Base-by-base conservation (phyloP, 257 asterid genomes). In the Penstemon eatonii region DNA sequence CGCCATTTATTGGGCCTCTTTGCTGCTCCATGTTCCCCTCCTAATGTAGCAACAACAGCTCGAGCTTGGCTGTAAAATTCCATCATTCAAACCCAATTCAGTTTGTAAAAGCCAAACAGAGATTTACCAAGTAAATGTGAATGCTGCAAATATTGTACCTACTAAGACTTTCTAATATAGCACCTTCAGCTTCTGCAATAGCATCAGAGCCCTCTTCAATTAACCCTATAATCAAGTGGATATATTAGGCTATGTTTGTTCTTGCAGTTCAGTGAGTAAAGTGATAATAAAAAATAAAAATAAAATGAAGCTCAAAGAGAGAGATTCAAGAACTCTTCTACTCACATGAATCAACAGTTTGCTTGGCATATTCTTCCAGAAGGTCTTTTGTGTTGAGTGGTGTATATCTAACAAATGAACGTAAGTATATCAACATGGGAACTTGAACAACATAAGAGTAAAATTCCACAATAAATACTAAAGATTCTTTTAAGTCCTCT, bases 301-400 rank as follows among this genome's bases (percentile, higher is more conserved):
- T 25, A 25, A 25, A 25, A 25, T 25, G 33, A 25, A 25, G 33
- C 33, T 2, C 64, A 59, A 25, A 69, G 65, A 60, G 61, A 63
- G 73, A 57, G 67, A 15, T 47, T 56, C 58, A 61, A 39, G 42
- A 55, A 59, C 12, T 50, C 38, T 19, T 52, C 53, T 58, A 80
- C 96, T 85, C 71, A 92, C 97, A 88, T 63, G 95, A 84, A 73
- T 88, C 95, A 19, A 88, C 66, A 45, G 85, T 60, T 79, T 84
- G 89, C 81, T 86, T 88, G 67, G 86, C 71, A 68, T 78, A 89
- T 38, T 84, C 70, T 81, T 92, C 97, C 68, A 93, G 77, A 60
- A 93, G 88, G 82, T 93, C 98, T 79, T 72, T 74, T 60, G 98
- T 88, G 78, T 79, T 79, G 53, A 93, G 89, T 56, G 95, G 98